Base-by-base conservation (phyloP, 345 rosid species). In the Populus ilicifolia region DNA sequence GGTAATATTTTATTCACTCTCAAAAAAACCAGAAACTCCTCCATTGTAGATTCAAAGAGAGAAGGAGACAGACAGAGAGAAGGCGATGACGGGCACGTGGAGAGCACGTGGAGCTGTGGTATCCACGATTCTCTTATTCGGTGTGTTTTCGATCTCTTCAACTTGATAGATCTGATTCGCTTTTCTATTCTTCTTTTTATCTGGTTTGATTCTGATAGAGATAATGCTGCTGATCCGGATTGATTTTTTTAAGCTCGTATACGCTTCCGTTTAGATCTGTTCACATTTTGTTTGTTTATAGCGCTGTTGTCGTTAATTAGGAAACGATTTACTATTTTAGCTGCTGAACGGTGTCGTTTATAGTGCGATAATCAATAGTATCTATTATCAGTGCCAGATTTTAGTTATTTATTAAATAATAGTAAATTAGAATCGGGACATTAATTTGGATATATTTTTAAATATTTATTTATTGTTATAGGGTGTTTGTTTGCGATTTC, bases 401-500 rank as follows among this genome's bases (percentile, higher is more conserved):
- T 43, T 43, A 10, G 11, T 11, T 38, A 11, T 43, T 11, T 43
- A 43, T 43, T 43, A 43, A 43, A 43, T 43, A 43, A 14, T 16
- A 46, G 29, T 59, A 9, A 8, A 3, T 9, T n/a, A 9, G 29
- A n/a, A 67, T 67, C 21, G 8, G 23, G 6, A 67, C 36, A 59
- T 5, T 4, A 36, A 4, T 72, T 39, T 25, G 29, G 39, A 73
- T 23, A 0, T 39, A 67, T 63, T 72, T 9, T 20, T 33, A 35
- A 17, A 6, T 67, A 9, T 36, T 20, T 35, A 66, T 10, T 25
- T 74, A 25, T 54, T 41, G 8, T 33, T 71, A 35, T 80, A 90
- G 94, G 93, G 69, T 86, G 88, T 73, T 80, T 86, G 3, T 89
- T 90, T 83, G 90, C 91, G 20, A 79, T 85, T 67, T 87, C 90